Conservation (phyloP, 768 basidiomycete species). For the Dacryopinax spathularia region DNA sequence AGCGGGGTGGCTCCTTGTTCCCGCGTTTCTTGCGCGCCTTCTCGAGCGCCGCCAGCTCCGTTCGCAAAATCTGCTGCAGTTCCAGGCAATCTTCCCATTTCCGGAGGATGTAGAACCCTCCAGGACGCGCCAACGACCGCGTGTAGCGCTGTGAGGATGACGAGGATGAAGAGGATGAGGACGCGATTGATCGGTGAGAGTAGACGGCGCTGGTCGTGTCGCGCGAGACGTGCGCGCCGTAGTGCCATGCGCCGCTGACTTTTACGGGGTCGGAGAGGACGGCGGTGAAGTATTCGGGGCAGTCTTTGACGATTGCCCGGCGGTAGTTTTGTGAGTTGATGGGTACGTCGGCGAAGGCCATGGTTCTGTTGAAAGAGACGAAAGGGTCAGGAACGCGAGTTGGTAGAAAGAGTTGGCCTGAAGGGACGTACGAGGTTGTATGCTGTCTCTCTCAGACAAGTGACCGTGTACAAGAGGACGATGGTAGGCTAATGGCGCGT, state of each 20-base stretch:
- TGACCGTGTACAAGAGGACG: no score
- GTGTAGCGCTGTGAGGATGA: not conserved
- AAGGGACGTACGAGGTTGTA: not conserved
- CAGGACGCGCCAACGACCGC: not conserved
- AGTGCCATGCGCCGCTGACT: not conserved
- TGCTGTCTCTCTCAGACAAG: no score
- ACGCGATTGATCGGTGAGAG: no score
- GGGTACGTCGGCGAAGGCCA: not conserved
- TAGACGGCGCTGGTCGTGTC: not conserved
- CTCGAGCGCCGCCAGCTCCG: conserved; percentile 45
- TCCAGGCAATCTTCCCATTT: conserved; percentile 71
- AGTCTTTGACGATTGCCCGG: not conserved
- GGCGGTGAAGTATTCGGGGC: conserved; percentile 1
- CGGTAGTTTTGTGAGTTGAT: conserved; percentile 1
- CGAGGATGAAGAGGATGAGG: not conserved
- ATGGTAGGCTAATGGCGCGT: no score
- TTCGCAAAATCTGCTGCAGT: conserved; percentile 57
- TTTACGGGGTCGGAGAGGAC: not conserved
- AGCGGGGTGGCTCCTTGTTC: conserved; percentile 31
- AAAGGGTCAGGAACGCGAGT: not conserved
- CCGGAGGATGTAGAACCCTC: conserved; percentile 41
- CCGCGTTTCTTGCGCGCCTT: conserved; percentile 55
- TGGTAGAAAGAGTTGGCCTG: not conserved
- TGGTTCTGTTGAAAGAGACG: no score
- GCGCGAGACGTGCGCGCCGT: conserved; percentile 1